Percentiles rank a stretch among this genome's conserved stretches.
Conservation (phyloP, 2,329 filamentous ascomycete species). For the Trichoderma lentiforme region DNA sequence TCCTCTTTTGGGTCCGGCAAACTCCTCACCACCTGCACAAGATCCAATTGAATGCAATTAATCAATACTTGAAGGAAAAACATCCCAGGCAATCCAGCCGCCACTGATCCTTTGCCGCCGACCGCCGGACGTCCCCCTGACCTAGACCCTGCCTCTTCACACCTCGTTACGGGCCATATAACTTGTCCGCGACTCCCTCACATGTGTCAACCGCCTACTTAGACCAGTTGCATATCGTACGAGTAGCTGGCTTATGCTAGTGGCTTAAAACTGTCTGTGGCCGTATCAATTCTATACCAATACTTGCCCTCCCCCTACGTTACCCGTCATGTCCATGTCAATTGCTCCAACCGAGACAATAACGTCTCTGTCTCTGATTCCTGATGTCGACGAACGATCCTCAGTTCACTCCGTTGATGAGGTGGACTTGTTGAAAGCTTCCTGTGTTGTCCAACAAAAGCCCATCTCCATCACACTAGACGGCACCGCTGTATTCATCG, state of each 20-base stretch:
- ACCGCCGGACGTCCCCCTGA: conserved; percentile 18
- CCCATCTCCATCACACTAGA: conserved; percentile 53
- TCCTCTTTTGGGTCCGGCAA: background rate
- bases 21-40: background rate
- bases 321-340: conserved; percentile 27
- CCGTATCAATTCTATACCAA: background rate
- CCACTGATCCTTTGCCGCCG: background rate
- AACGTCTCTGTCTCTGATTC: conserved; percentile 21
- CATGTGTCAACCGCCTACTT: background rate
- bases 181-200: background rate
- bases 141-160: background rate
- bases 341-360: conserved; percentile 29
- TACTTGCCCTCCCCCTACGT: background rate
- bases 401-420: background rate
- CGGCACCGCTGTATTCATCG: conserved; percentile 45
- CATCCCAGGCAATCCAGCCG: conserved; percentile 3
- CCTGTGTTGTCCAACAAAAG: conserved; percentile 41
- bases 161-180: background rate
- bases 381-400: conserved; percentile 20
- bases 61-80: background rate
- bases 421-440: background rate
- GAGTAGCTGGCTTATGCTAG: background rate
- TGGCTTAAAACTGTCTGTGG: background rate
- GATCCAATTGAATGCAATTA: background rate
- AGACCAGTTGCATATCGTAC: background rate